These are phyloP conservation scores for Ophioceras dolichostomum DNA, from an alignment of 2,329 filamentous ascomycete genomes.

Conservation along the genomic window DNA sequence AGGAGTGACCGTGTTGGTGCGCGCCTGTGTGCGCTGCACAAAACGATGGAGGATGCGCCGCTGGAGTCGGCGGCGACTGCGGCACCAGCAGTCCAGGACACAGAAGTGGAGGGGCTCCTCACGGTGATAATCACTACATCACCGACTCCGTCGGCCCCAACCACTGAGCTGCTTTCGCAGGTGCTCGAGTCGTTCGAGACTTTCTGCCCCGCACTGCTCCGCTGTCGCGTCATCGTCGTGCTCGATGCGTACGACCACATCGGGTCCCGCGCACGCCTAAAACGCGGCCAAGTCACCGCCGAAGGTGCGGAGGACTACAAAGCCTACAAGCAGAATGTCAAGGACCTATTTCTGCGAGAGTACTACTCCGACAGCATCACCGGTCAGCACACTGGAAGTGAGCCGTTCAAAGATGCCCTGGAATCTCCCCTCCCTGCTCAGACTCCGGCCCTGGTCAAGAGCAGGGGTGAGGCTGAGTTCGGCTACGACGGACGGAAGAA, in stretches of 20 bases:
- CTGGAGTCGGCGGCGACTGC: constrained; percentile 4
- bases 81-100: no score
- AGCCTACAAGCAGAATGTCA: constrained; percentile 34
- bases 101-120: no score
- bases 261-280: constrained; percentile 28
- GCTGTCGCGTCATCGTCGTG: constrained; percentile 34
- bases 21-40: no score
- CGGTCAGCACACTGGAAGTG: not conserved
- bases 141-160: constrained; percentile 39
- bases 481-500: constrained; percentile 22
- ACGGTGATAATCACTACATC: constrained; percentile 42
- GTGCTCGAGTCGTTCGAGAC: constrained; percentile 31
- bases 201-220: constrained; percentile 26
- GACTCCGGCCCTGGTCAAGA: constrained; percentile 6
- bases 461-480: constrained; percentile 30
- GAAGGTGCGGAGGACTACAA: constrained; percentile 28
- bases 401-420: no score
- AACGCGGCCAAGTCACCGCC: constrained; percentile 38
- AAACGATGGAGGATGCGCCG: constrained; percentile 1
- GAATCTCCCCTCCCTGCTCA: no score
- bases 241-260: constrained; percentile 40
- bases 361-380: not conserved
- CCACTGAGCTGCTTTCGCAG: constrained; percentile 34
- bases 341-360: constrained; percentile 20
- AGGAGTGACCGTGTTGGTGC: no score